Percentiles rank a stretch among this genome's conserved stretches.
These are phyloP conservation scores for Nothophoma quercina DNA, from an alignment of 2,329 filamentous ascomycete genomes.

Conservation along the genomic window DNA sequence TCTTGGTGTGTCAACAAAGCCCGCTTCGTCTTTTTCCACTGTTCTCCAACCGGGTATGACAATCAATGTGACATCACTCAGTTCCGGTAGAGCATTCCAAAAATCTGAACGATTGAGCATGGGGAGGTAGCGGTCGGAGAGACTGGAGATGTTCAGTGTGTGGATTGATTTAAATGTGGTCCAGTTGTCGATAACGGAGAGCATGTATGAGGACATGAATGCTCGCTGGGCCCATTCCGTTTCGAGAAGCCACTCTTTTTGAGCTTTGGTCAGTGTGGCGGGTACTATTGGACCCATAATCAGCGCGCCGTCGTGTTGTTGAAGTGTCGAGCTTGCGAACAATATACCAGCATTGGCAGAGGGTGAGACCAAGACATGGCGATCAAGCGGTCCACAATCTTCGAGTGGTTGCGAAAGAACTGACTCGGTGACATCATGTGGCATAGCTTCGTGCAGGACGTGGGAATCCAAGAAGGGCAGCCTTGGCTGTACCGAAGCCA, in stretches of 20 bases:
- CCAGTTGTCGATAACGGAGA: conserved; percentile 69
- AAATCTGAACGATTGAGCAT: conserved; percentile 66
- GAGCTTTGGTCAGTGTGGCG: conserved; percentile 64
- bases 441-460: conserved; percentile 37
- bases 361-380: conserved; percentile 25
- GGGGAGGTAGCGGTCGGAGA: conserved; percentile 68
- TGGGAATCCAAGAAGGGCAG: conserved; percentile 42
- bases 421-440: conserved; percentile 27
- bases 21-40: conserved; percentile 61
- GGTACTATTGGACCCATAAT: conserved; percentile 58
- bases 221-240: conserved; percentile 73
- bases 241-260: conserved; percentile 73
- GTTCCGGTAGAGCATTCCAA: conserved; percentile 65
- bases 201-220: conserved; percentile 72
- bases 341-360: conserved; percentile 38
- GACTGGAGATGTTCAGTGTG: conserved; percentile 68
- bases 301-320: conserved; percentile 33
- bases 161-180: conserved; percentile 62
- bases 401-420: conserved; percentile 28
- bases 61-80: conserved; percentile 64
- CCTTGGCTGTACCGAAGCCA: conserved; percentile 29
- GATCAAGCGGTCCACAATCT: conserved; percentile 29
- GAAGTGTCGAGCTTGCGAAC: conserved; percentile 38
- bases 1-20: conserved; percentile 57
- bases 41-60: conserved; percentile 73